Evolutionary conservation across 495 filamentous ascomycete genomes (phyloP).

Genomic region (Neurospora sp.): DNA sequence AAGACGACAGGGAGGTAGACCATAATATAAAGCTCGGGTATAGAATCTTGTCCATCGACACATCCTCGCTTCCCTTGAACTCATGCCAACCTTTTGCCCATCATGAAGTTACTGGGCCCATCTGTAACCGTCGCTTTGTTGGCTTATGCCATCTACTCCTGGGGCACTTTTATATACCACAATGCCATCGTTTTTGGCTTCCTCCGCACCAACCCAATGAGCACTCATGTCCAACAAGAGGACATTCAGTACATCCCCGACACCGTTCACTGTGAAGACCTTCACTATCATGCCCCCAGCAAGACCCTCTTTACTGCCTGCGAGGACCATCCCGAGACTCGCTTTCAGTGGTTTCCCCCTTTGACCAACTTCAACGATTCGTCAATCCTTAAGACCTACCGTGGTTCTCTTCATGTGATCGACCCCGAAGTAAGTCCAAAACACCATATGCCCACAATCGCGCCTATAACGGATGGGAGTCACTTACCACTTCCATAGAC

Average conservation of each 20-base stretch:
- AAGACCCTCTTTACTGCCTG: constrained; percentile 48
- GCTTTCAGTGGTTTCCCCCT: constrained; percentile 48
- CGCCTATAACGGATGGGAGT: background rate
- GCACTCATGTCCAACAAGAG: constrained; percentile 4
- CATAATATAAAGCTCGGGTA: background rate
- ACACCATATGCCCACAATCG: background rate
- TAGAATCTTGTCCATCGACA: background rate
- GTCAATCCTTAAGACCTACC: constrained; percentile 13
- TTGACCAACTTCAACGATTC: constrained; percentile 31
- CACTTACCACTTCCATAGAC: constrained; percentile 29
- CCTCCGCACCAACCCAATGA: constrained; percentile 13
- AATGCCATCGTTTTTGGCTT: constrained; percentile 11
- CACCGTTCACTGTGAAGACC: constrained; percentile 48
- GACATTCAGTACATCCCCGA: constrained; percentile 32
- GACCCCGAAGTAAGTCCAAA: constrained; percentile 35
- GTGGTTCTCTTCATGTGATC: constrained; percentile 44
- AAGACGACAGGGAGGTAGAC: background rate
- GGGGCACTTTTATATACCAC: constrained; percentile 3
- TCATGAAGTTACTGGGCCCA: constrained; percentile 9
- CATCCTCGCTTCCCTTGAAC: background rate
- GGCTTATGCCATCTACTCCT: constrained; percentile 9
- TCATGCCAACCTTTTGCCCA: background rate
- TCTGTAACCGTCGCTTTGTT: constrained; percentile 13
- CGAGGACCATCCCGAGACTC: constrained; percentile 32
- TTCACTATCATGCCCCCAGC: constrained; percentile 44